These are phyloP conservation scores for Neurospora pannonica DNA, from an alignment of 495 filamentous ascomycete species.

Conservation along the genomic window DNA sequence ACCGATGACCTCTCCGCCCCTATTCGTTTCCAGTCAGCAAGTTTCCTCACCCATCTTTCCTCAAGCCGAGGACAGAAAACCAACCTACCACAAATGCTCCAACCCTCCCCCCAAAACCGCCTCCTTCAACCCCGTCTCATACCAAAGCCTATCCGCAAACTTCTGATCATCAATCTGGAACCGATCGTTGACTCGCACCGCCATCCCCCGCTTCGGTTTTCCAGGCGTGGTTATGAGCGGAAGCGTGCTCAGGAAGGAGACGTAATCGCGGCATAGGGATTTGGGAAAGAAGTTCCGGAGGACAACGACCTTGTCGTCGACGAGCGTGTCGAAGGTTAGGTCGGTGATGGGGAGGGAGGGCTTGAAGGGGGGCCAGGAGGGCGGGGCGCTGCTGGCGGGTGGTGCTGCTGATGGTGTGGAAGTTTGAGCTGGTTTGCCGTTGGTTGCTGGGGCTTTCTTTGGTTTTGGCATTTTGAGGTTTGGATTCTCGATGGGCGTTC, in stretches of 20 bases:
- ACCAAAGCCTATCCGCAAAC: constrained; percentile 72
- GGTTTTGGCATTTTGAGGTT: neutral
- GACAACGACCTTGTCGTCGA: constrained; percentile 59
- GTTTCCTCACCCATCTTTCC: neutral
- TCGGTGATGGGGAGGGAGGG: constrained; percentile 61
- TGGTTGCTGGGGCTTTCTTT: neutral
- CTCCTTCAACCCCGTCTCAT: constrained; percentile 48
- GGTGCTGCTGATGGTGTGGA: neutral
- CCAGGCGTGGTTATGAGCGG: constrained; percentile 74
- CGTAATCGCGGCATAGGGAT: constrained; percentile 73
- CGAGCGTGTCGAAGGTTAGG: constrained; percentile 47
- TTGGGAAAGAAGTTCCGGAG: constrained; percentile 70
- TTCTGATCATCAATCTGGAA: constrained; percentile 69
- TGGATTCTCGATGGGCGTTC: neutral
- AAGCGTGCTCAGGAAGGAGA: constrained; percentile 64
- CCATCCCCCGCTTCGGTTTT: constrained; percentile 75
- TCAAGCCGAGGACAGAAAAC: neutral
- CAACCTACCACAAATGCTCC: constrained; percentile 24
- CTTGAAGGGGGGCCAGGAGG: constrained; percentile 70
- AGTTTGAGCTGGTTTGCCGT: neutral
- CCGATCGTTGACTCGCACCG: constrained; percentile 82
- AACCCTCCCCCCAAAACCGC: constrained; percentile 27
- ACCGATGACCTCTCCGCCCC: constrained; percentile 80
- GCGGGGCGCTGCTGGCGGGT: constrained; percentile 16
- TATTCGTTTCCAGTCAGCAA: constrained; percentile 20